These are phyloP conservation scores for Linnemannia schmuckeri DNA, from an alignment of 192 early-diverging fungal genomes.

Conservation along the genomic window DNA sequence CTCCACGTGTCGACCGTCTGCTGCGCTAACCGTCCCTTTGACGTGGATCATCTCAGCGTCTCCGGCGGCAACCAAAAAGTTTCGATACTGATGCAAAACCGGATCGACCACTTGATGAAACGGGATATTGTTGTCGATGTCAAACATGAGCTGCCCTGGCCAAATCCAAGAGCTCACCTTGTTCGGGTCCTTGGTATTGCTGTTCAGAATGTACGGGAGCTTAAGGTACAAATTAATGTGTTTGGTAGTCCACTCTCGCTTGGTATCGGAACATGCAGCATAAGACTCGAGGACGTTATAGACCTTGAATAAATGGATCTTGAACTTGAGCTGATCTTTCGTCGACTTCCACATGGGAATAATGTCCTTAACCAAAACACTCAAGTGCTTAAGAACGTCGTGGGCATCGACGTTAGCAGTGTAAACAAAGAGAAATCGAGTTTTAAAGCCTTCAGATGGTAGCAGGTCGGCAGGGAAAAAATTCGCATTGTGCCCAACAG, in stretches of 20 bases:
- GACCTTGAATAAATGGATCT: conserved; percentile 16
- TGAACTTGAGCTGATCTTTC: background rate
- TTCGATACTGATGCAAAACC: background rate
- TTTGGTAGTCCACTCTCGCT: background rate
- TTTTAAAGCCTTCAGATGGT: background rate
- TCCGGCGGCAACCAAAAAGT: conserved; percentile 17
- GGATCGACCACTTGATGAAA: background rate
- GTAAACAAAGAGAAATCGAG: background rate
- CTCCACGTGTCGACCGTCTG: background rate
- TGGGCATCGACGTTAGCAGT: background rate
- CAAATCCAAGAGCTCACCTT: conserved; percentile 3
- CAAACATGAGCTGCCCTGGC: conserved; percentile 25
- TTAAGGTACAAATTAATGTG: background rate
- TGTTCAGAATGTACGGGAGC: conserved; percentile 25
- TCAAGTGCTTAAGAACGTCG: conserved; percentile 11
- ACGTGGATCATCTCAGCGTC: background rate
- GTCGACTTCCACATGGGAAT: background rate
- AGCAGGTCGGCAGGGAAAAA: conserved; percentile 23
- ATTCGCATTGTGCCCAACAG: conserved; percentile 35
- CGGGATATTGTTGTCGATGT: conserved; percentile 9
- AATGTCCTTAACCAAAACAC: background rate
- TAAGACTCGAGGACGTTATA: background rate
- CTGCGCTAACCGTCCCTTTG: background rate
- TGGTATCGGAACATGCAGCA: too few relatives aligned
- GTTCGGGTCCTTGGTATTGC: conserved; percentile 6